These are phyloP conservation scores for Hibiscus trionum DNA, from an alignment of 345 rosid genomes.

Conservation along the genomic window DNA sequence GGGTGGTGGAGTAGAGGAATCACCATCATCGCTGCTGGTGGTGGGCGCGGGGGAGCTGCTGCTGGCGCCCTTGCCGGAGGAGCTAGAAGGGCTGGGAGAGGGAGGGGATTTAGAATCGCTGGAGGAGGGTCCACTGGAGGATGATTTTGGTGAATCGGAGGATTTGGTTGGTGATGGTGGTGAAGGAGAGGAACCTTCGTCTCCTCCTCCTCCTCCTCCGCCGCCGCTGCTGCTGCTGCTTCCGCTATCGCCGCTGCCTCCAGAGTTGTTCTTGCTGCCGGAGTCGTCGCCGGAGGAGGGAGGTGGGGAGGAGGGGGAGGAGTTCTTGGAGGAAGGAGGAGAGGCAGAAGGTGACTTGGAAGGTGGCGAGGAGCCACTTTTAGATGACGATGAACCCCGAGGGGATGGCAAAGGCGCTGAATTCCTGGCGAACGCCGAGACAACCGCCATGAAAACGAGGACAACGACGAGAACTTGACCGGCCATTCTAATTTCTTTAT, in stretches of 20 bases:
- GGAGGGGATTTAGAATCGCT: background rate
- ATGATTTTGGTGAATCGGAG: slow-evolving; percentile 16
- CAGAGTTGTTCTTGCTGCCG: background rate
- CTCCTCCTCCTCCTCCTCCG: background rate
- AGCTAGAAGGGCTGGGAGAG: slow-evolving; percentile 8
- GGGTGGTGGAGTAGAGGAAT: background rate
- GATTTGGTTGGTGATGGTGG: slow-evolving; percentile 7
- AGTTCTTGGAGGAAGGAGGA: slow-evolving; percentile 19
- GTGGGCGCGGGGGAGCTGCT: background rate
- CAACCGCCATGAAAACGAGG: slow-evolving; percentile 24
- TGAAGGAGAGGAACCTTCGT: background rate
- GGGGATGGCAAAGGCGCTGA: slow-evolving; percentile 23
- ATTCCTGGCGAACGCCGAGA: slow-evolving; percentile 26
- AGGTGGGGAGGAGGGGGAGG: background rate
- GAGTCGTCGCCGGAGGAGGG: background rate
- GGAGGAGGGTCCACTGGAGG: slow-evolving; percentile 11
- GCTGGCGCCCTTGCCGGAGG: background rate
- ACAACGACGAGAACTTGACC: slow-evolving; percentile 22
- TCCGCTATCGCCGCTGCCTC: no score
- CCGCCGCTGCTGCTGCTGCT: background rate
- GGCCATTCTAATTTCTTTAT: slow-evolving; percentile 17
- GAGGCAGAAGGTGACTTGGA: slow-evolving; percentile 23
- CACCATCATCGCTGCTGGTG: background rate
- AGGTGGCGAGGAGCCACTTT: slow-evolving; percentile 13
- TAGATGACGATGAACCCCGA: slow-evolving; percentile 9